Percentiles rank a stretch among this genome's conserved stretches.
Conservation (phyloP, 1,284 basidiomycete species). For the Leucoagaricus sp. region DNA sequence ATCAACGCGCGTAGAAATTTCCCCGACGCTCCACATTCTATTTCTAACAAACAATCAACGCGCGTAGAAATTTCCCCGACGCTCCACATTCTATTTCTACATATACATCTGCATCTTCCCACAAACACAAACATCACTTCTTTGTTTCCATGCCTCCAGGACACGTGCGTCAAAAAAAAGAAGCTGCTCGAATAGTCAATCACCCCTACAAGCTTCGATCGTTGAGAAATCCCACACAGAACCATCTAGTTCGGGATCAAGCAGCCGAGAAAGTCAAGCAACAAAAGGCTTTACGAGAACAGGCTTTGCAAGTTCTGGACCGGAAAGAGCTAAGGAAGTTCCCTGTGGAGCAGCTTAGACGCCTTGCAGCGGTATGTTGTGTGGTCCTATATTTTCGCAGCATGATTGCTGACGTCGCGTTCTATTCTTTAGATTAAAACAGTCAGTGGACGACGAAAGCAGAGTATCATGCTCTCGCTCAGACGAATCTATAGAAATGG, state of each 20-base stretch:
- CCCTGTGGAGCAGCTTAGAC: constrained; percentile 9
- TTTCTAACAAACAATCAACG: not conserved
- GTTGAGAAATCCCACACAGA: not conserved
- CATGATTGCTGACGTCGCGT: not conserved
- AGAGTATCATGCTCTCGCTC: constrained; percentile 9
- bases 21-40: not conserved
- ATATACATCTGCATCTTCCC: not conserved
- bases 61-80: not conserved
- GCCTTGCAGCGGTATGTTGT: constrained; percentile 2
- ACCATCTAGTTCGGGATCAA: not conserved
- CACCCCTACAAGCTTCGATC: constrained; percentile 11
- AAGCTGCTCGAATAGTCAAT: not conserved
- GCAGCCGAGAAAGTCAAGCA: constrained; percentile 8
- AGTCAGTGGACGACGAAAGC: constrained; percentile 9
- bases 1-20: no score
- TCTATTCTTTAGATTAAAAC: not conserved
- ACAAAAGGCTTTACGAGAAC: constrained; percentile 9
- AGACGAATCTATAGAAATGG: constrained; percentile 1
- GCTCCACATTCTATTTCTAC: not conserved
- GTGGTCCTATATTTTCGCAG: not conserved
- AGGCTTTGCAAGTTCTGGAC: constrained; percentile 4
- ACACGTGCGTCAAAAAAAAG: constrained; percentile 2
- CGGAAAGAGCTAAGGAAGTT: constrained; percentile 6
- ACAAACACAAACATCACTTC: not conserved
- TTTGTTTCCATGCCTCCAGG: constrained; percentile 1